Conservation (phyloP, 1,284 basidiomycete species). For the Austroboletus novae-zelandiae region DNA sequence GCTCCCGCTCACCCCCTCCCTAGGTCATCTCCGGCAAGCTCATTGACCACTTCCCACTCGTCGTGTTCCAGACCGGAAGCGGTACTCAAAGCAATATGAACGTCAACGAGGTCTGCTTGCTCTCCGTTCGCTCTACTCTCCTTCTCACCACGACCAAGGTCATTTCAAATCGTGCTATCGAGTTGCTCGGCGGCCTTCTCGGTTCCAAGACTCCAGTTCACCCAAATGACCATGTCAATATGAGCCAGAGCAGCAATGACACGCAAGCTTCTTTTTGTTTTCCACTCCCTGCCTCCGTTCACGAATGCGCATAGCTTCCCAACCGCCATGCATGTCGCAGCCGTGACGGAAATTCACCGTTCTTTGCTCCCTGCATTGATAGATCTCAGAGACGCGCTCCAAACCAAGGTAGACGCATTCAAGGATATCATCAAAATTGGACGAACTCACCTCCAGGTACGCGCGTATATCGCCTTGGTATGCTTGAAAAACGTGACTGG, state of each 20-base stretch:
- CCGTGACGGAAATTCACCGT: slow-evolving; percentile 84
- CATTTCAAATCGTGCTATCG: slow-evolving; percentile 98
- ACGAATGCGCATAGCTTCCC: slow-evolving; percentile 74
- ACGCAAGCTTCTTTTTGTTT: slow-evolving; percentile 54
- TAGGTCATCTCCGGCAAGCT: slow-evolving; percentile 96
- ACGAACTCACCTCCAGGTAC: slow-evolving; percentile 89
- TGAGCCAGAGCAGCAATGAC: slow-evolving; percentile 99
- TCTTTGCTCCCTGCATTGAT: slow-evolving; percentile 85
- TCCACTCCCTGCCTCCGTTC: not conserved
- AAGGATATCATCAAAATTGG: slow-evolving; percentile 98
- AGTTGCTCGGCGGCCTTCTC: slow-evolving; percentile 92
- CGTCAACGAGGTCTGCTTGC: slow-evolving; percentile 78
- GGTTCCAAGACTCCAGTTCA: slow-evolving; percentile 98
- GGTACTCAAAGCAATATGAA: slow-evolving; percentile 99
- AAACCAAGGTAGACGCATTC: slow-evolving; percentile 80
- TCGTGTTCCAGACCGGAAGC: slow-evolving; percentile 99
- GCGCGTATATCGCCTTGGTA: not conserved
- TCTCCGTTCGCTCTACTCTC: not conserved
- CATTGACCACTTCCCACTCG: slow-evolving; percentile 94
- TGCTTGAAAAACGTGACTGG: not conserved
- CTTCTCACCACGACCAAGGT: slow-evolving; percentile 51
- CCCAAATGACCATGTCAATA: slow-evolving; percentile 99
- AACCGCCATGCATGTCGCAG: slow-evolving; percentile 98
- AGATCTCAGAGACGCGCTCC: slow-evolving; percentile 82
- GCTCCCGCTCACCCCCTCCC: slow-evolving; percentile 3